Percentiles rank a stretch among this genome's conserved stretches.
These are phyloP conservation scores for Saccharomycopsis microspora DNA, from an alignment of 805 yeast species.

Conservation along the genomic window DNA sequence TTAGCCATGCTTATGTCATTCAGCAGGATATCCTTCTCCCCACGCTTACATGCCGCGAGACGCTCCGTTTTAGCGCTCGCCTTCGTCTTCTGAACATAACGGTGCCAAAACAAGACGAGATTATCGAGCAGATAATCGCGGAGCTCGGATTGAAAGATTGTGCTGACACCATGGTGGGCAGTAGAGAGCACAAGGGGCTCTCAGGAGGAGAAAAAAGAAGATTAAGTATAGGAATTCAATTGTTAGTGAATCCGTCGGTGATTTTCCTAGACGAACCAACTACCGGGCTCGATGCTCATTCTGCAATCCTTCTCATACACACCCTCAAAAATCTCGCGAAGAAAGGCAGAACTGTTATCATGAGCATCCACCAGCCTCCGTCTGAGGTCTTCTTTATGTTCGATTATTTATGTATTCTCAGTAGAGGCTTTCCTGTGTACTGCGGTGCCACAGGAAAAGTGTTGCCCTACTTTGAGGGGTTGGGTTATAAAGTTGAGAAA, in stretches of 20 bases:
- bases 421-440: slow-evolving; percentile 47
- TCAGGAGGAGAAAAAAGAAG: slow-evolving; percentile 84
- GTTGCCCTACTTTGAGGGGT: slow-evolving; percentile 35
- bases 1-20: slow-evolving; percentile 51
- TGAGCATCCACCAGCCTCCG: slow-evolving; percentile 80
- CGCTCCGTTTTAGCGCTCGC: slow-evolving; percentile 59
- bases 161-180: slow-evolving; percentile 47
- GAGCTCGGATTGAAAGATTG: slow-evolving; percentile 61
- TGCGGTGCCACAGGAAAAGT: slow-evolving; percentile 36
- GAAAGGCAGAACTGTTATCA: slow-evolving; percentile 58
- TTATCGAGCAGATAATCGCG: slow-evolving; percentile 49
- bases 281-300: slow-evolving; percentile 73
- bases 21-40: slow-evolving; percentile 70
- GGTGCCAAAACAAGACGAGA: slow-evolving; percentile 29
- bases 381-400: slow-evolving; percentile 61
- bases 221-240: slow-evolving; percentile 66
- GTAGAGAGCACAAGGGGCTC: slow-evolving; percentile 37
- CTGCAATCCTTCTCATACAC: slow-evolving; percentile 53
- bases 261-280: slow-evolving; percentile 82
- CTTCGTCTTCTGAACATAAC: slow-evolving; percentile 45
- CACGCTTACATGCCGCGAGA: slow-evolving; percentile 61
- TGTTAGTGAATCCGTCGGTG: slow-evolving; percentile 65
- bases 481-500: slow-evolving; percentile 30
- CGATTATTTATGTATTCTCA: slow-evolving; percentile 56
- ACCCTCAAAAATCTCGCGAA: slow-evolving; percentile 48